phyloP scores from a whole-genome alignment of 768 basidiomycete genomes.

The Kwoniella dendrophila region DNA sequence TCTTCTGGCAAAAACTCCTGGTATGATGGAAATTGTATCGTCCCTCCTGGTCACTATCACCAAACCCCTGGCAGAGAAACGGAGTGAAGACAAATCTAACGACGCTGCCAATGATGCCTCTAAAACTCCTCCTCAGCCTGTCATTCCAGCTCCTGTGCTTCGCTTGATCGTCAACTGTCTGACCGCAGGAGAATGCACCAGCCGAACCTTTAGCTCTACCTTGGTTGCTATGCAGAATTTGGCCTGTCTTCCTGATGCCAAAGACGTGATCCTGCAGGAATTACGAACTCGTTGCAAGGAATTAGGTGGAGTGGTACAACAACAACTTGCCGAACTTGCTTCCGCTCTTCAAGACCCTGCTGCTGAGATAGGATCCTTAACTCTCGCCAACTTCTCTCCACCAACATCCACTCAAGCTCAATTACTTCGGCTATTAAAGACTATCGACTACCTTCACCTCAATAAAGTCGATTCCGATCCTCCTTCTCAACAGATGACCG shows the following conservation, averaged over 20 bases:
- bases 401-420: constrained; percentile 96
- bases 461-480: constrained; percentile 40
- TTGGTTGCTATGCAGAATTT: constrained; percentile 89
- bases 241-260: constrained; percentile 81
- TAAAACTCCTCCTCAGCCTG: constrained; percentile 61
- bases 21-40: constrained; percentile 91
- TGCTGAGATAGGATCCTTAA: constrained; percentile 61
- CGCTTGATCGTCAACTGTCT: constrained; percentile 94
- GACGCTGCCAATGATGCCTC: neutral
- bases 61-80: constrained; percentile 63
- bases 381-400: constrained; percentile 87
- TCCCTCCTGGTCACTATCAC: constrained; percentile 84
- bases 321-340: constrained; percentile 77
- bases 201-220: constrained; percentile 92
- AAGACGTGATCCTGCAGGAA: constrained; percentile 86
- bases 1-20: constrained; percentile 78
- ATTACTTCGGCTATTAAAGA: constrained; percentile 89
- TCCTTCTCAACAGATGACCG: constrained; percentile 30
- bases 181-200: constrained; percentile 95
- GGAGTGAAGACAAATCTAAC: neutral
- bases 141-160: constrained; percentile 79
- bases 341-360: constrained; percentile 66
- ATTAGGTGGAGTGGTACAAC: constrained; percentile 72
- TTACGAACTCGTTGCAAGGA: constrained; percentile 82
- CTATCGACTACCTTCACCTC: constrained; percentile 87